Base-by-base conservation (phyloP, 108 stramenopile species). In the Nitzschia putrida region DNA sequence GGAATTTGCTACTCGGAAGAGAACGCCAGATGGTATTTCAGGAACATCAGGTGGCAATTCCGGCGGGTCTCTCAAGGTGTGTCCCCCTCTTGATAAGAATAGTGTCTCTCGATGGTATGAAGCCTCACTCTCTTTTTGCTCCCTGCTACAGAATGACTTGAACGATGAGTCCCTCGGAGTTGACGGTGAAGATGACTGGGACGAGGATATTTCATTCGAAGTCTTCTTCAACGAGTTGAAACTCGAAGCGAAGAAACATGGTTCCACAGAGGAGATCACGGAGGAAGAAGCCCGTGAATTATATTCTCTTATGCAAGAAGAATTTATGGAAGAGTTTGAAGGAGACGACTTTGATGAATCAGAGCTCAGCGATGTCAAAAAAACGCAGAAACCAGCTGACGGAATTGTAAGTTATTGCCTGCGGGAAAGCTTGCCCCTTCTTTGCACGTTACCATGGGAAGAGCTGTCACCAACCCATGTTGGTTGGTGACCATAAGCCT, bases 231-330 rank as follows among this genome's bases (percentile, higher is more conserved):
- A 77, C 51, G 84, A 82, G 24, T 69, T 85, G 25, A 64, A 72
- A 61, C 61, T 67, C 55, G 85, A 83, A 20, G 82, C 83, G 43
- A 70, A 65, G 24, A 68, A 68, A 4, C 21, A 66, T 5, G 74
- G 76, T 14, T 75, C 73, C 55, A 79, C 77, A 24, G 72, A 82
- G 49, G 80, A 67, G 39, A 68, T 88, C 11, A 53, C 71, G 49
- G 85, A 84, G 45, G 83, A 77, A 53, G 89, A 87, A 65, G 77
- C 83, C 22, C 64, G 71, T 10, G 80, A 87, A 47, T 64, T 89
- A 13, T 89, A 82, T 61, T 54, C 68, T 0, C 78, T 83, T 80
- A 81, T 85, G 80, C 67, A 71, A 41, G 63, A 65, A 22, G 79
- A 69, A 34, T 72, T 75, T 49, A 13, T n/a, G 6, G 60, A 37